These are phyloP conservation scores for Boletus barrowsii DNA, from an alignment of 768 basidiomycete genomes.

Conservation along the genomic window DNA sequence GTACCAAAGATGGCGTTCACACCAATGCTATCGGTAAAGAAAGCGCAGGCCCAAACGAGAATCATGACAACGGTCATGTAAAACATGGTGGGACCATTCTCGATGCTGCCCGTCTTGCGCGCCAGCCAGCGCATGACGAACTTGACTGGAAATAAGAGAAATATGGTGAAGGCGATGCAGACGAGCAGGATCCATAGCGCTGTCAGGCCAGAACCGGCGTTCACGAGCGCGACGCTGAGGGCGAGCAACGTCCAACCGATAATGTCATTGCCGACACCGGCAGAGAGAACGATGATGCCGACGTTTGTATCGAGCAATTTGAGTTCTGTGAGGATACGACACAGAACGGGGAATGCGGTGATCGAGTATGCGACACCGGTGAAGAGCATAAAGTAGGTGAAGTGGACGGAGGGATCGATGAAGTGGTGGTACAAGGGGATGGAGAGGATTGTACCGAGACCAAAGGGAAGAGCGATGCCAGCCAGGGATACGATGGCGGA, in stretches of 20 bases:
- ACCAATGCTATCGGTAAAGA: conserved; percentile 92
- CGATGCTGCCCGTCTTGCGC: conserved; percentile 70
- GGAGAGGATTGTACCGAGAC: conserved; percentile 69
- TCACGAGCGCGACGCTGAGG: conserved; percentile 88
- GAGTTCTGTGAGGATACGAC: conserved; percentile 85
- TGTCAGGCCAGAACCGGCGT: conserved; percentile 76
- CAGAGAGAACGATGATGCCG: conserved; percentile 88
- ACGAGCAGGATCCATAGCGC: conserved; percentile 83
- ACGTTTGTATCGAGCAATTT: conserved; percentile 90
- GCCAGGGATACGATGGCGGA: conserved; percentile 70
- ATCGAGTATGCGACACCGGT: conserved; percentile 89
- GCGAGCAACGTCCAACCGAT: conserved; percentile 88
- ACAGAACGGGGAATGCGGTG: conserved; percentile 83
- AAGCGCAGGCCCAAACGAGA: conserved; percentile 80
- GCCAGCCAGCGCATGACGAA: conserved; percentile 68
- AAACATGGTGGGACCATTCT: conserved; percentile 80
- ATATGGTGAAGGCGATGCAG: conserved; percentile 76
- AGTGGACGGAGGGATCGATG: conserved; percentile 61
- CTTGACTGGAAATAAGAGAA: conserved; percentile 69
- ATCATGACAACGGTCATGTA: conserved; percentile 88
- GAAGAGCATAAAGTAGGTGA: conserved; percentile 93
- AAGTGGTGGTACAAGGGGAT: conserved; percentile 56
- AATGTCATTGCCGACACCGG: conserved; percentile 88
- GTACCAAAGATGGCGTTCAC: conserved; percentile 88
- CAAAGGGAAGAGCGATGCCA: conserved; percentile 88